Percentiles rank a stretch among this genome's conserved stretches.
These are phyloP conservation scores for Saturnispora sanitii DNA, from an alignment of 805 yeast species.

Conservation along the genomic window DNA sequence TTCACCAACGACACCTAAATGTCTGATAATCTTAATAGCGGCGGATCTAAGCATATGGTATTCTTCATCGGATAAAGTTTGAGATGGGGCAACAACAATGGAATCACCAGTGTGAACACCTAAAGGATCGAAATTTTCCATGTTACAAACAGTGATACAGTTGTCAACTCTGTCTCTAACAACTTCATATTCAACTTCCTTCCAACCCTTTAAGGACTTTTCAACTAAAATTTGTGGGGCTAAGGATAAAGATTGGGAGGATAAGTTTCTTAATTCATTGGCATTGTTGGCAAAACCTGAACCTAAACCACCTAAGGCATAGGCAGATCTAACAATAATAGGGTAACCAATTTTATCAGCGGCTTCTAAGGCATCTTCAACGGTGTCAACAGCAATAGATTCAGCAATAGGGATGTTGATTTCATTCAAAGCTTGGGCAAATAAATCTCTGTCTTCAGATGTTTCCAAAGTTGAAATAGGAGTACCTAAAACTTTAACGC, in stretches of 20 bases:
- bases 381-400: slow-evolving; percentile 73
- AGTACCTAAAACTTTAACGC: slow-evolving; percentile 94
- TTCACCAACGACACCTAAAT: slow-evolving; percentile 97
- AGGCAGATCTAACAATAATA: slow-evolving; percentile 94
- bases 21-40: slow-evolving; percentile 94
- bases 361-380: slow-evolving; percentile 76
- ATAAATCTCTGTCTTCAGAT: slow-evolving; percentile 95
- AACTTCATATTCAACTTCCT: slow-evolving; percentile 96
- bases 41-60: slow-evolving; percentile 97
- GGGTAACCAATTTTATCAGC: slow-evolving; percentile 88
- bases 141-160: slow-evolving; percentile 97
- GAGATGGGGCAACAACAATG: slow-evolving; percentile 97
- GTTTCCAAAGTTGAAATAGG: slow-evolving; percentile 93
- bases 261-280: slow-evolving; percentile 68
- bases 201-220: slow-evolving; percentile 98
- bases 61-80: slow-evolving; percentile 92
- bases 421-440: slow-evolving; percentile 90
- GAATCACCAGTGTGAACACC: slow-evolving; percentile 99
- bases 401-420: slow-evolving; percentile 93
- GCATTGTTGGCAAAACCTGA: slow-evolving; percentile 94
- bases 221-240: slow-evolving; percentile 95
- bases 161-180: slow-evolving; percentile 95
- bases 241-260: slow-evolving; percentile 87
- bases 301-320: slow-evolving; percentile 95
- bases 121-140: slow-evolving; percentile 97